These are phyloP conservation scores for Phoma sp. DNA, from an alignment of 2,329 filamentous ascomycete species.

Conservation along the genomic window DNA sequence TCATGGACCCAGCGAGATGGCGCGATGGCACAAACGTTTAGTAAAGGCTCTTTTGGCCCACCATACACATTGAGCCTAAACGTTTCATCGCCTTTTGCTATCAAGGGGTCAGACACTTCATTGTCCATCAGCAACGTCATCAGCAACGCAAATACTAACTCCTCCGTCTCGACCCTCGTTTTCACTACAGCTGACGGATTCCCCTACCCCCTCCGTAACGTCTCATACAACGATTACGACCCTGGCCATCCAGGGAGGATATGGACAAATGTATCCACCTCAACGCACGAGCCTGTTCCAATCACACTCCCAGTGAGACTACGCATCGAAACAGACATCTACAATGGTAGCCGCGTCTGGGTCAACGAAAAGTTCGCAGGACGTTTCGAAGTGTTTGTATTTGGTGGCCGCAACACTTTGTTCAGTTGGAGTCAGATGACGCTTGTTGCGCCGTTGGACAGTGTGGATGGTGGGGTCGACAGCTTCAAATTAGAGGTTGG, in stretches of 20 bases:
- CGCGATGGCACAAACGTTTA: slow-evolving; percentile 27
- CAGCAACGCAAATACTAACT: slow-evolving; percentile 24
- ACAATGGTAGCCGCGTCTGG: slow-evolving; percentile 60
- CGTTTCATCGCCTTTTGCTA: slow-evolving; percentile 53
- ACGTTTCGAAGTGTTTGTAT: slow-evolving; percentile 63
- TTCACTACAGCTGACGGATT: slow-evolving; percentile 52
- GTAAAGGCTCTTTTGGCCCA: slow-evolving; percentile 54
- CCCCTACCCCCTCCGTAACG: slow-evolving; percentile 59
- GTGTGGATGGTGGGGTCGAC: slow-evolving; percentile 39
- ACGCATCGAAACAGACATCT: slow-evolving; percentile 54
- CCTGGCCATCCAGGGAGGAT: slow-evolving; percentile 59
- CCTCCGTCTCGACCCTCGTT: slow-evolving; percentile 37
- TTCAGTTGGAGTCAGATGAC: slow-evolving; percentile 67
- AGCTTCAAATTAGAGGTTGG: slow-evolving; percentile 14
- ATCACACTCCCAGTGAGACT: slow-evolving; percentile 47
- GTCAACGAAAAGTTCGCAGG: slow-evolving; percentile 56
- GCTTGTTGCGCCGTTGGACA: slow-evolving; percentile 60
- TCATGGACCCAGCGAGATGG: slow-evolving; percentile 40
- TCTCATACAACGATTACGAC: slow-evolving; percentile 56
- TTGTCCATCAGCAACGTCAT: slow-evolving; percentile 46
- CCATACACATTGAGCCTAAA: slow-evolving; percentile 55
- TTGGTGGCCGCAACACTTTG: slow-evolving; percentile 59
- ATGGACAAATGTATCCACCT: slow-evolving; percentile 59
- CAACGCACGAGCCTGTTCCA: slow-evolving; percentile 53
- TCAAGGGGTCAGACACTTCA: slow-evolving; percentile 54